Conservation (phyloP, 495 filamentous ascomycete genomes). For the Xylaria flabelliformis region DNA sequence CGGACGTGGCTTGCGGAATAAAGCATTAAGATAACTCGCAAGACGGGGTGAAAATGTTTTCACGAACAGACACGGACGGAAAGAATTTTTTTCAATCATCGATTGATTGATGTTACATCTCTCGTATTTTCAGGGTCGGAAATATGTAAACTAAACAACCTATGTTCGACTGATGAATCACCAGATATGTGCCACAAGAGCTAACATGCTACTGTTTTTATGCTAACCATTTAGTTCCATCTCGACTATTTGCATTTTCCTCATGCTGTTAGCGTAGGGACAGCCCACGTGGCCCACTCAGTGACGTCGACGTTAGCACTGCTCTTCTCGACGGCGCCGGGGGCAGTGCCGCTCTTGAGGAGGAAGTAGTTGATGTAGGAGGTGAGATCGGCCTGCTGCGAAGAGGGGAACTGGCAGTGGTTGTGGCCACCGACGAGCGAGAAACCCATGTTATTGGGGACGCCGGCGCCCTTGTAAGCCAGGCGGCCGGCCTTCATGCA, state of each 20-base stretch:
- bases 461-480: constrained; percentile 59
- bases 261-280: constrained; percentile 39
- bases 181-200: not conserved
- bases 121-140: constrained; percentile 25
- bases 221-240: not conserved
- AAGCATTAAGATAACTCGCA: not conserved
- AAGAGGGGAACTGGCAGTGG: constrained; percentile 61
- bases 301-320: constrained; percentile 41
- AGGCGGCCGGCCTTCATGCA: constrained; percentile 61
- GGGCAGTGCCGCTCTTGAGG: constrained; percentile 44
- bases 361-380: constrained; percentile 62
- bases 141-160: constrained; percentile 13
- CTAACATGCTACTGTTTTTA: constrained; percentile 6
- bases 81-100: not conserved
- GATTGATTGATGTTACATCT: constrained; percentile 20
- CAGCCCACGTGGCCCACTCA: constrained; percentile 52
- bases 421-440: constrained; percentile 57
- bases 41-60: not conserved
- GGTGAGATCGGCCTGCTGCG: constrained; percentile 56
- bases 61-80: not conserved
- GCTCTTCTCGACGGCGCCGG: constrained; percentile 50
- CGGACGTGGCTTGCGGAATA: constrained; percentile 34
- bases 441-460: constrained; percentile 56
- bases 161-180: not conserved
- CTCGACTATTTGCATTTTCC: not conserved